A percentile compares a stretch with the other conserved stretches of the same genome.
phyloP scores from a whole-genome alignment of 2,329 filamentous ascomycete genomes.

The Lomentospora prolificans region DNA sequence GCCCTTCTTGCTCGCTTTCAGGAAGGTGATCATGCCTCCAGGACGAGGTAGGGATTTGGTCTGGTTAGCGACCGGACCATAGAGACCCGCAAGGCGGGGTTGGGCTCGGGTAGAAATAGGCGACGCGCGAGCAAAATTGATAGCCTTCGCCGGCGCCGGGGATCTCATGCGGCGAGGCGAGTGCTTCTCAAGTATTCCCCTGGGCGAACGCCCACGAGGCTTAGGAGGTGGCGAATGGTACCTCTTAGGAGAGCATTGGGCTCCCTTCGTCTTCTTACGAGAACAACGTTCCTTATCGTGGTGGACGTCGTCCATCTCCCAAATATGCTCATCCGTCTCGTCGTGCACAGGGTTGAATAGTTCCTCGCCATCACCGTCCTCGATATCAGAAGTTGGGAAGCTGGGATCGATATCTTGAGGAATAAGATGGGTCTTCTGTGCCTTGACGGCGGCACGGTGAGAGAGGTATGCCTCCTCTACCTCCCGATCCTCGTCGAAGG shows the following conservation, averaged over 20 bases:
- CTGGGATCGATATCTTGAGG: constrained; percentile 98
- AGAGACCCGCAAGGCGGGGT: constrained; percentile 28
- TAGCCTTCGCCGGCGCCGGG: constrained; percentile 49
- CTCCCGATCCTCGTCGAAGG: constrained; percentile 86
- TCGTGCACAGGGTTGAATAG: constrained; percentile 45
- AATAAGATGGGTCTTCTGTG: constrained; percentile 68
- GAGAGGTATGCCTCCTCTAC: constrained; percentile 90
- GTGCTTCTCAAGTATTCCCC: constrained; percentile 50
- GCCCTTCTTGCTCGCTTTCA: constrained; percentile 31
- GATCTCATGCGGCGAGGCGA: constrained; percentile 65
- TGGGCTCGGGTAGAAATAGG: constrained; percentile 29
- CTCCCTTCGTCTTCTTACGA: constrained; percentile 33
- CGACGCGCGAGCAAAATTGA: background rate
- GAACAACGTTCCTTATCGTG: constrained; percentile 45
- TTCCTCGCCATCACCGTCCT: constrained; percentile 72
- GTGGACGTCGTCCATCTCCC: constrained; percentile 58
- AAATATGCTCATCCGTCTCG: constrained; percentile 58
- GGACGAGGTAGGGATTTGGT: constrained; percentile 83
- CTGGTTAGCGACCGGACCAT: constrained; percentile 55
- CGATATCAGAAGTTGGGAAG: constrained; percentile 88
- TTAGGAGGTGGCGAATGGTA: constrained; percentile 27
- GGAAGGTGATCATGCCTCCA: constrained; percentile 48
- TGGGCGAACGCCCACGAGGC: constrained; percentile 38
- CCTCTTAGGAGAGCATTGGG: constrained; percentile 35
- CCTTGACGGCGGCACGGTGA: constrained; percentile 70